Evolutionary conservation across 768 basidiomycete species (phyloP), one percentile per base, ranked within the genome.

Genomic region (Kwoniella bestiolae): DNA sequence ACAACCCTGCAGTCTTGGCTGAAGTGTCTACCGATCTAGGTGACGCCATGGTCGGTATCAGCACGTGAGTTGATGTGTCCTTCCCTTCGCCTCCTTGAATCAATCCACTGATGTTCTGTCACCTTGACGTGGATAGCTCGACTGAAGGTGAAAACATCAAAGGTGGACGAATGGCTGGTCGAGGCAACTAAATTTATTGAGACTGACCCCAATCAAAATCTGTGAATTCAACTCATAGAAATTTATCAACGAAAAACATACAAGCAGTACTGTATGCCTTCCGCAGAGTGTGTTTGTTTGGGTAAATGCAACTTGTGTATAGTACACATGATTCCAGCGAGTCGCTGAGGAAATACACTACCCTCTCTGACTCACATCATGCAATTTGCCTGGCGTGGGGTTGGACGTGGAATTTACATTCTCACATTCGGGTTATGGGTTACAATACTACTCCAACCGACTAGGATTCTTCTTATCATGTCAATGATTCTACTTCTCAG

Each of bases 1-100:
- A 98, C 83, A 95, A 96, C 82, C 88, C 94, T 9, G 90, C 91
- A 77, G 85, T 93, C 47, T 86, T 98, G 47, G 93, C 94, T 23
- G 93, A 97, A 83, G 88, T 92, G 9, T 81, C 78, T n/a, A 80
- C 76, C 25, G 84, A 92, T 81, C 80, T 97, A 31, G 94, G 94
- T 21, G 84, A 87, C 51, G 88, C 94, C n/a, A 97, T 97, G 94
- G 91, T 93, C 56, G 94, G 94, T 45, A 83, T 94, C 58, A 78
- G 72, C 65, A 60, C 67, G 76, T 77, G 57, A 75, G 76, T 78
- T 18, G 5, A 16, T 45, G 34, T 2, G 5, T 46, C 52, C 28
- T 35, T 47, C n/a, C 31, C 32, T 25, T 34, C 16, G 35, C 52
- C 26, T 16, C 26, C 23, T 3, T 55, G 52, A n/a, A 12, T 53